phyloP scores from a whole-genome alignment of 495 filamentous ascomycete species.

The Aspergillus cavernicola region DNA sequence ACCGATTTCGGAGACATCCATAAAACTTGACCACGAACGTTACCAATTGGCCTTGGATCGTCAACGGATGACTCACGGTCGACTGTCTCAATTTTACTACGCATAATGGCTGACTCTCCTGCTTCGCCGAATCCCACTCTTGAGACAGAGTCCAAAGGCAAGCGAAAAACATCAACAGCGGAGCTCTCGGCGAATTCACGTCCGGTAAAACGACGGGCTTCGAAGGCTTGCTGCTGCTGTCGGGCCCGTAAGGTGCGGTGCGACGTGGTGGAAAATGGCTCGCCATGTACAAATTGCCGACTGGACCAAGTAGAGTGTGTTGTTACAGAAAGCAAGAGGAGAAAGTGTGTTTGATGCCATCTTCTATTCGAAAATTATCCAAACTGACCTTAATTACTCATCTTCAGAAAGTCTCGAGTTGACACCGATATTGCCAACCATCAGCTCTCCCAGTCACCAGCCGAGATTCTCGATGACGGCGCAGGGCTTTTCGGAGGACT shows the following conservation, averaged over 20 bases:
- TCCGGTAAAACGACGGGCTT: slow-evolving; percentile 76
- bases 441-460: slow-evolving; percentile 34
- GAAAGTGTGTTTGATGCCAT: slow-evolving; percentile 51
- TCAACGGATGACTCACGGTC: slow-evolving; percentile 10
- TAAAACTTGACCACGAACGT: slow-evolving; percentile 5
- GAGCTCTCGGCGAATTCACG: slow-evolving; percentile 41
- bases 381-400: slow-evolving; percentile 13
- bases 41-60: slow-evolving; percentile 15
- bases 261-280: slow-evolving; percentile 83
- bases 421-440: slow-evolving; percentile 31
- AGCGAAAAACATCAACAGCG: slow-evolving; percentile 43
- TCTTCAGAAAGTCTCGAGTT: slow-evolving; percentile 42
- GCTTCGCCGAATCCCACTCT: slow-evolving; percentile 17
- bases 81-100: neutral
- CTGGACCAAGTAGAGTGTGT: slow-evolving; percentile 86
- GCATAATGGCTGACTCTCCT: slow-evolving; percentile 30
- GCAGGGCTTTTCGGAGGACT: slow-evolving; percentile 26
- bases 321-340: slow-evolving; percentile 84
- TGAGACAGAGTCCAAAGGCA: slow-evolving; percentile 36
- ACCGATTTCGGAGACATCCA: neutral
- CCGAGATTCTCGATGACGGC: slow-evolving; percentile 35
- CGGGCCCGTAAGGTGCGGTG: slow-evolving; percentile 88
- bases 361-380: neutral
- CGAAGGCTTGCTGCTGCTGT: slow-evolving; percentile 84
- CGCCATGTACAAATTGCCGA: slow-evolving; percentile 86